Base-by-base conservation (phyloP, 1,284 basidiomycete species). In the Papiliotrema laurentii region DNA sequence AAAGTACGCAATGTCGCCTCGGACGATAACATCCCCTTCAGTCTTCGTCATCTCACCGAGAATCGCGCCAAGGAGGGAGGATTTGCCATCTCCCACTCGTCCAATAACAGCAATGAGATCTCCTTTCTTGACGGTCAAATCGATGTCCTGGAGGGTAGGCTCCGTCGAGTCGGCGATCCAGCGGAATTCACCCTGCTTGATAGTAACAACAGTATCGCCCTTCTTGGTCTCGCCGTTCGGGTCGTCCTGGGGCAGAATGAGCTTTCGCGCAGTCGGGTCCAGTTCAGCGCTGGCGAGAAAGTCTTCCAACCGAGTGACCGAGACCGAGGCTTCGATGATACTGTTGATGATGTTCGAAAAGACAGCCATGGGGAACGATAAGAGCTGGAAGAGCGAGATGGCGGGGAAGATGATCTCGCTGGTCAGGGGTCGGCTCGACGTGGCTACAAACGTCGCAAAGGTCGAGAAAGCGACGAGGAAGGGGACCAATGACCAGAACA, bases 341-440 rank as follows among this genome's bases (percentile, higher is more conserved):
- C 60, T 63, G 62, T 67, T 70, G 64, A 75, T 69, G 49, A 75
- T 72, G 53, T 74, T 72, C 45, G 67, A 63, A 49, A 77, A 72
- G 42, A 94, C 90, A 1, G 83, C 86, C 30, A 97, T 78, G 1
- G 21, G 93, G 91, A 77, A 96, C 87, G 59, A 85, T 81, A 97
- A 77, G 0, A 97, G 79, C 80, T 89, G 86, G 77, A 97, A 97
- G 34, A 97, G 77, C 0, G 89, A 87, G 46, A 97, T 90, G 0
- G 90, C 85, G 3, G 93, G 93, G 80, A 97, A 97, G 60, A 97
- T 91, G 54, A 92, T 77, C 62, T 96, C 90, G 1, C 87, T 83
- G 0, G 93, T 97, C 4, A 97, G 74, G 2, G 91, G 89, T 39
- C 69, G 78, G 2, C 80, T 73, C 2, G 83, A 84, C 0, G 83